Base-by-base conservation (phyloP, 306 rosid genomes). In the Quercus cerris region DNA sequence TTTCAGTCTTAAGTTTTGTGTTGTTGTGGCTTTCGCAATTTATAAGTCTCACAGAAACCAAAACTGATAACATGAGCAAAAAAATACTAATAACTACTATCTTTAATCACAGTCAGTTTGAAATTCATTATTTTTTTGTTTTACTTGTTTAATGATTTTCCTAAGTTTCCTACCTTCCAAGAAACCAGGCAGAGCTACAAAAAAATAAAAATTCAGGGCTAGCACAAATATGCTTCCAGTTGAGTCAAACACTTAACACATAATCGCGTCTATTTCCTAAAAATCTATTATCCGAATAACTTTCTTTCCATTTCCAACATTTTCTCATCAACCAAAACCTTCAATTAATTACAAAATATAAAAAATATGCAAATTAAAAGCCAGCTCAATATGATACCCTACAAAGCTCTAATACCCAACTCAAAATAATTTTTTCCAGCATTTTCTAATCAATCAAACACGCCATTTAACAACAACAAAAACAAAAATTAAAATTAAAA, bases 291-390 rank as follows among this genome's bases (percentile, higher is more conserved):
- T 13, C 5, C 0, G 2, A 11, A 18, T 18, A 54, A 20, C 10
- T 63, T 3, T n/a, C 25, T 67, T 25, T 74, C 5, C 14, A 0
- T 66, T 55, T 27, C 71, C 76, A 7, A 57, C 44, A 30, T 19
- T 78, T 69, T 35, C 73, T 18, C 19, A 49, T 35, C 33, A 83
- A 78, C 52, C 73, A 78, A 78, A 83, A 77, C 25, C 31, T 52
- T 49, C 81, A 31, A 30, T 1, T 4, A 12, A 75, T 31, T 31
- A 35, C 2, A 46, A 46, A 46, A 8, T 46, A 46, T 10, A 46
- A 35, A 35, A 35, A 35, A 35, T 35, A 35, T 35, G 2, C 30
- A 55, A 30, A 59, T 49, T 57, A 13, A 38, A 35, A 57, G 69
- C 20, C 4, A 5, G 19, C 31, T 4, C 76, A 46, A 6, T 4